phyloP scores from a whole-genome alignment of 495 filamentous ascomycete species.

The Filosporella fistucella region DNA sequence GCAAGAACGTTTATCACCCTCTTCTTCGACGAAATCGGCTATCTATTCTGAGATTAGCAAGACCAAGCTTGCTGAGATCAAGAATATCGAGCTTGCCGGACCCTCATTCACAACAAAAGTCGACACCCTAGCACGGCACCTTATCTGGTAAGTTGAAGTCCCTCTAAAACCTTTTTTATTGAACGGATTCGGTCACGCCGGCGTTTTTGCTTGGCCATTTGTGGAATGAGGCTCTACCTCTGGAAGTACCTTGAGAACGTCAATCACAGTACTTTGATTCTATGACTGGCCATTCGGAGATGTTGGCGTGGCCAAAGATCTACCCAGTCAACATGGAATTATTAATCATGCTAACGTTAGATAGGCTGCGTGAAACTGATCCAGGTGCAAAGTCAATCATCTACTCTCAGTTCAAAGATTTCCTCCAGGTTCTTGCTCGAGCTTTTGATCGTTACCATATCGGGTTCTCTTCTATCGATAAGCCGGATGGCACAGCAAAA shows the following conservation, averaged over 20 bases:
- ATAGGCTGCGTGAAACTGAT: conserved; percentile 76
- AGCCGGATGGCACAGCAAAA: conserved; percentile 53
- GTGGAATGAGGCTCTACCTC: too few species aligned
- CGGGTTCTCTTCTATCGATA: conserved; percentile 61
- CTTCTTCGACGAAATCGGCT: conserved; percentile 20
- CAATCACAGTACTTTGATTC: too few species aligned
- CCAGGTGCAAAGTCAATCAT: conserved; percentile 85
- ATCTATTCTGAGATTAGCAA: conserved; percentile 78
- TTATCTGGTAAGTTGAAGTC: too few species aligned
- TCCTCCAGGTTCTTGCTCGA: conserved; percentile 65
- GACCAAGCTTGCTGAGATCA: conserved; percentile 70
- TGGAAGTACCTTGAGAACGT: too few species aligned
- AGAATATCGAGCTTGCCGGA: conserved; percentile 68
- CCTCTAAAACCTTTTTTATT: too few species aligned
- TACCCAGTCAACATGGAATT: too few species aligned
- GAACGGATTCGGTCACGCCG: too few species aligned
- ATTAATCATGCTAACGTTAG: too few species aligned
- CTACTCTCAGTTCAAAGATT: conserved; percentile 83
- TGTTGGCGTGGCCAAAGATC: too few species aligned
- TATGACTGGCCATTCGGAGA: too few species aligned
- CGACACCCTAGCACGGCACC: conserved; percentile 73
- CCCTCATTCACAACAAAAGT: conserved; percentile 83
- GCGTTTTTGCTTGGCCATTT: too few species aligned
- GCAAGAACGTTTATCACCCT: conserved; percentile 9
- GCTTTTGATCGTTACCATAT: conserved; percentile 69